Evolutionary conservation across 176 grass and related monocot species (phyloP).

Genomic region (Carex parvula): DNA sequence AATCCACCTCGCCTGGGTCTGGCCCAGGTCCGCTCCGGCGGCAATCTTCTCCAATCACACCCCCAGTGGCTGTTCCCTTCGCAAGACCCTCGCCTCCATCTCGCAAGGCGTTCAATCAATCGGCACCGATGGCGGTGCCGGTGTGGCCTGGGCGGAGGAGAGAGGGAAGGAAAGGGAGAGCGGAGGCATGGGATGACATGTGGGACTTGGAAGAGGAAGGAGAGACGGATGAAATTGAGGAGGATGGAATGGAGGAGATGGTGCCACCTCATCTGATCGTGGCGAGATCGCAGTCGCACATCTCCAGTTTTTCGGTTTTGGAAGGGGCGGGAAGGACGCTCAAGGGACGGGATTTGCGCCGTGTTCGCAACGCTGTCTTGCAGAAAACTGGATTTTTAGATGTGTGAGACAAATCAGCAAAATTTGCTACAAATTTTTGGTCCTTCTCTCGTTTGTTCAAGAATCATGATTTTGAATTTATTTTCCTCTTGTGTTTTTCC

Average conservation of each 20-base stretch:
- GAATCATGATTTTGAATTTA: constrained; percentile 9
- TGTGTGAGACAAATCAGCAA: constrained; percentile 42
- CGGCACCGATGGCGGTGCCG: constrained; percentile 62
- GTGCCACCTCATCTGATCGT: constrained; percentile 65
- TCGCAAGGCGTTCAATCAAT: constrained; percentile 42
- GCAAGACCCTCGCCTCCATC: not conserved
- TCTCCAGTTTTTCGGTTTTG: constrained; percentile 56
- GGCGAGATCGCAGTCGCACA: constrained; percentile 48
- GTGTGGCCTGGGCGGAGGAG: constrained; percentile 45
- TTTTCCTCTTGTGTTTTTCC: not conserved
- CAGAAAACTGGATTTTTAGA: constrained; percentile 81
- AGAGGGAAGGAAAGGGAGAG: constrained; percentile 15
- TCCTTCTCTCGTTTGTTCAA: constrained; percentile 17
- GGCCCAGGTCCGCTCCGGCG: constrained; percentile 19
- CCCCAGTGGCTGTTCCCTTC: constrained; percentile 10
- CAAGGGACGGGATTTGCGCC: constrained; percentile 68
- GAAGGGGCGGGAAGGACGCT: constrained; percentile 72
- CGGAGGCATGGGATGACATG: constrained; percentile 16
- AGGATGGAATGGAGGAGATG: constrained; percentile 39
- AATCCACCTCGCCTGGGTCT: constrained; percentile 25
- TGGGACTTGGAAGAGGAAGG: constrained; percentile 17
- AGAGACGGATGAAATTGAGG: not conserved
- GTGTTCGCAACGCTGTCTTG: constrained; percentile 79
- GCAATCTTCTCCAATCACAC: constrained; percentile 19
- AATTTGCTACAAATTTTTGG: not conserved